phyloP scores from a whole-genome alignment of 768 basidiomycete genomes.

The Coprinopsis cinerea region DNA sequence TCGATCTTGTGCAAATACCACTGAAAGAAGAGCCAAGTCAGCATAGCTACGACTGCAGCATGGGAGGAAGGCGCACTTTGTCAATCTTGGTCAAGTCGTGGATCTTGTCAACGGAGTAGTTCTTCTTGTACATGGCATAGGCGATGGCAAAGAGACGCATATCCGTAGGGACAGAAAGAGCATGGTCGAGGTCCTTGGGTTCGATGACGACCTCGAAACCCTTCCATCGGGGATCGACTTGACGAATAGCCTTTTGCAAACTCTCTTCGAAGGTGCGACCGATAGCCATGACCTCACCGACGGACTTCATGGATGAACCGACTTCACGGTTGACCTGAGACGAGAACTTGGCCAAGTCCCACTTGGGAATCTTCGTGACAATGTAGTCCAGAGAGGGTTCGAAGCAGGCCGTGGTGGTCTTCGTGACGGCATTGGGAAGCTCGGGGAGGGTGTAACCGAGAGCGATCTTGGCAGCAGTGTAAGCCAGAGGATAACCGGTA shows the following conservation, averaged over 20 bases:
- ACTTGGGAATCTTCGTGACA: conserved; percentile 99
- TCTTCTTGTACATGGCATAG: conserved; percentile 93
- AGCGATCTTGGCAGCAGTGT: conserved; percentile 98
- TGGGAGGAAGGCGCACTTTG: conserved; percentile 48
- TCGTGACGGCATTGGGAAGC: conserved; percentile 97
- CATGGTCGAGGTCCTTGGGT: conserved; percentile 78
- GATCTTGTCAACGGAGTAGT: conserved; percentile 83
- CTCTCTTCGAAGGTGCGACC: conserved; percentile 99
- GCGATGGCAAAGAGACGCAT: conserved; percentile 96
- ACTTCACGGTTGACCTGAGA: conserved; percentile 90
- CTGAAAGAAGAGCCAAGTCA: conserved; percentile 28
- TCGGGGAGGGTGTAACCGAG: conserved; percentile 96
- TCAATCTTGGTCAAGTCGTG: conserved; percentile 98
- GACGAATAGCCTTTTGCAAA: conserved; percentile 95
- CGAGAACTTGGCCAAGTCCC: conserved; percentile 98
- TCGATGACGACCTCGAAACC: conserved; percentile 95
- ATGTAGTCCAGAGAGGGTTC: conserved; percentile 99
- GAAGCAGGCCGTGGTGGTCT: conserved; percentile 98
- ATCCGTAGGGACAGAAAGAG: conserved; percentile 82
- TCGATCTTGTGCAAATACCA: conserved; percentile 99
- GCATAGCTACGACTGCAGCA: not conserved
- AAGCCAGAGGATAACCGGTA: conserved; percentile 97
- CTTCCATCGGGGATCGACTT: conserved; percentile 94
- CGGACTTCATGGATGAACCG: conserved; percentile 98
- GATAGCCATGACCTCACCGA: conserved; percentile 99